Conservation (phyloP, 192 early-diverging fungal species). For the Linnemannia schmuckeri region DNA sequence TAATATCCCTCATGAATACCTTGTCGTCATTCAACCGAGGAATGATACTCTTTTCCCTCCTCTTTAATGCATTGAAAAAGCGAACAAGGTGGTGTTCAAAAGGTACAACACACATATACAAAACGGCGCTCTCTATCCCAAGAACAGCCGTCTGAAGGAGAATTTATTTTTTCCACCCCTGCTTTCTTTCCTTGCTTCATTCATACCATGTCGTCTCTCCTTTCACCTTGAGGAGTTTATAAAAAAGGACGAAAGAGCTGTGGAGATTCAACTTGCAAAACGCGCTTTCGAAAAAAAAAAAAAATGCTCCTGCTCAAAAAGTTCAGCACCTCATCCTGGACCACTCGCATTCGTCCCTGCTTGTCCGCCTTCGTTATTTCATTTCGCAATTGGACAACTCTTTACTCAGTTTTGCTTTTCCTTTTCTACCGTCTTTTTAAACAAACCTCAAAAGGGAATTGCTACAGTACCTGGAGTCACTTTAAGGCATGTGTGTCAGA, state of each 20-base stretch:
- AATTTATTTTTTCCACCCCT: background rate
- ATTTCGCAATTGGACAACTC: background rate
- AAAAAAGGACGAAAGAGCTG: background rate
- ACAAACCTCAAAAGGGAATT: slow-evolving; percentile 1
- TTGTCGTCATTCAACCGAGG: background rate
- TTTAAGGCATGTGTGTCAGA: background rate
- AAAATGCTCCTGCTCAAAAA: no score
- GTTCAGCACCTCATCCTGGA: slow-evolving; percentile 6
- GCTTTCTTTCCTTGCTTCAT: background rate
- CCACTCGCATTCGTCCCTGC: slow-evolving; percentile 1
- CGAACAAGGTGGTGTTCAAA: background rate
- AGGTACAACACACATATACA: background rate
- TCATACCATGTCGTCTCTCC: background rate
- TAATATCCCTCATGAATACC: background rate
- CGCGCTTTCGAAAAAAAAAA: background rate
- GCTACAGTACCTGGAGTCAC: background rate
- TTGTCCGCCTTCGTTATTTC: background rate
- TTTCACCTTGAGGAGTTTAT: background rate
- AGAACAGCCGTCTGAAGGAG: background rate
- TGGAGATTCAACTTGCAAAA: slow-evolving; percentile 14
- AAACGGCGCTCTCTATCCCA: background rate
- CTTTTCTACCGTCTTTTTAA: background rate
- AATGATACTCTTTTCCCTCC: background rate
- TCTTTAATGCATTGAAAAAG: background rate
- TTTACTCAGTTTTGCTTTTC: background rate